phyloP scores from a whole-genome alignment of 352 stramenopile species.

The Pythium chondricola region DNA sequence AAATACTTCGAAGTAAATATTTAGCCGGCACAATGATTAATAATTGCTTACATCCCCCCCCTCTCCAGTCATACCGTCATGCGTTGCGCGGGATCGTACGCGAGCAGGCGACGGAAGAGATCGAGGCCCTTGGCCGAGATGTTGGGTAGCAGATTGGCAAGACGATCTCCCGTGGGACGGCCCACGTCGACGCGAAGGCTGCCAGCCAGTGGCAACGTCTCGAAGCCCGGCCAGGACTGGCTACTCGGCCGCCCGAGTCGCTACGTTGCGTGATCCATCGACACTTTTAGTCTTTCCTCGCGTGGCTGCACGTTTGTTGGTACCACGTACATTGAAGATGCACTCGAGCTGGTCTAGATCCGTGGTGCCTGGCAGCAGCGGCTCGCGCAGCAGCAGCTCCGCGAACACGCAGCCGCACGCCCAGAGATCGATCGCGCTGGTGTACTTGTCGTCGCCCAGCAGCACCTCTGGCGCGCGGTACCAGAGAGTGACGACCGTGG shows the following conservation, averaged over 20 bases:
- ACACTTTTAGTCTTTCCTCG: too few relatives aligned
- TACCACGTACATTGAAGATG: conserved; percentile 74
- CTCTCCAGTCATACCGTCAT: conserved; percentile 38
- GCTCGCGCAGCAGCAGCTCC: conserved; percentile 48
- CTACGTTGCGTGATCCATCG: too few relatives aligned
- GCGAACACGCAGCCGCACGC: conserved; percentile 56
- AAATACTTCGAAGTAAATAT: too few relatives aligned
- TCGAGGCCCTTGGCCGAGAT: conserved; percentile 40
- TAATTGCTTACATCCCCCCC: too few relatives aligned
- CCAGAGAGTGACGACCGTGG: conserved; percentile 93
- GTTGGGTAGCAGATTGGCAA: conserved; percentile 29
- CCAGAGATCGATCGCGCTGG: conserved; percentile 90
- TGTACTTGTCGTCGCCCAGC: conserved; percentile 82
- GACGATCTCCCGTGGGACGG: conserved; percentile 25
- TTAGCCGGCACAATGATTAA: neutral
- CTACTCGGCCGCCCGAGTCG: conserved; percentile 58
- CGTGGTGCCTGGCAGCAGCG: conserved; percentile 52
- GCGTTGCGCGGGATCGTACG: conserved; percentile 42
- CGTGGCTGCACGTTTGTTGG: too few relatives aligned
- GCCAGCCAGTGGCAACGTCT: conserved; percentile 29
- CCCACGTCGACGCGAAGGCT: conserved; percentile 35
- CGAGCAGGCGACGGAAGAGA: conserved; percentile 38
- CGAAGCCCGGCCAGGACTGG: conserved; percentile 51
- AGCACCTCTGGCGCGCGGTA: conserved; percentile 93
- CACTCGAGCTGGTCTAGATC: conserved; percentile 60